Conservation (phyloP, 2,329 filamentous ascomycete species). For the Arthrobotrys entomopaga region DNA sequence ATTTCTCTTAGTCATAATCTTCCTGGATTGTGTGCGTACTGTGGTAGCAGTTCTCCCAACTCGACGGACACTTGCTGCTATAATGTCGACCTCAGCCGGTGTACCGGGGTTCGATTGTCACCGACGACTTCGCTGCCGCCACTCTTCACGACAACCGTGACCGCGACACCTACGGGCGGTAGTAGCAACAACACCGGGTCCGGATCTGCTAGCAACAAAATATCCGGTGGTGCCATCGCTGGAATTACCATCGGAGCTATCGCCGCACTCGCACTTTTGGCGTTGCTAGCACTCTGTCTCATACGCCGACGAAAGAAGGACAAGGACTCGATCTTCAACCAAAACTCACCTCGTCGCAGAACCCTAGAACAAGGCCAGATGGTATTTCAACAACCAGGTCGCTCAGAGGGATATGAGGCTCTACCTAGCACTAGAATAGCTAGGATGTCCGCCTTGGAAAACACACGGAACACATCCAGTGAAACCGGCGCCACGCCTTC, state of each 20-base stretch:
- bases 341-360: slow-evolving; percentile 75
- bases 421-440: slow-evolving; percentile 89
- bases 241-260: slow-evolving; percentile 87
- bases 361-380: slow-evolving; percentile 61
- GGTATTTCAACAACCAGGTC: slow-evolving; percentile 60
- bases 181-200: slow-evolving; percentile 36
- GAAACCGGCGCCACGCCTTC: slow-evolving; percentile 47
- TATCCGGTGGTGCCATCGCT: slow-evolving; percentile 89
- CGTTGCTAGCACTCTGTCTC: slow-evolving; percentile 73
- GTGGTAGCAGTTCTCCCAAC: slow-evolving; percentile 82
- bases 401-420: slow-evolving; percentile 72
- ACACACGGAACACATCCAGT: slow-evolving; percentile 63
- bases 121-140: slow-evolving; percentile 76
- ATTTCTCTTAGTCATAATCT: slow-evolving; percentile 64
- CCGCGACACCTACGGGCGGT: slow-evolving; percentile 62
- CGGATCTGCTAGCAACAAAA: slow-evolving; percentile 56
- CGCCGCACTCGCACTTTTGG: slow-evolving; percentile 75
- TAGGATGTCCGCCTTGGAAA: slow-evolving; percentile 93
- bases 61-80: slow-evolving; percentile 96
- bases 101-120: slow-evolving; percentile 80
- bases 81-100: slow-evolving; percentile 78
- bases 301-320: slow-evolving; percentile 70
- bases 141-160: slow-evolving; percentile 67
- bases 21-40: slow-evolving; percentile 85
- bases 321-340: slow-evolving; percentile 77